Evolutionary conservation across 768 basidiomycete genomes (phyloP).

Genomic region (Psilocybe tampanensis): DNA sequence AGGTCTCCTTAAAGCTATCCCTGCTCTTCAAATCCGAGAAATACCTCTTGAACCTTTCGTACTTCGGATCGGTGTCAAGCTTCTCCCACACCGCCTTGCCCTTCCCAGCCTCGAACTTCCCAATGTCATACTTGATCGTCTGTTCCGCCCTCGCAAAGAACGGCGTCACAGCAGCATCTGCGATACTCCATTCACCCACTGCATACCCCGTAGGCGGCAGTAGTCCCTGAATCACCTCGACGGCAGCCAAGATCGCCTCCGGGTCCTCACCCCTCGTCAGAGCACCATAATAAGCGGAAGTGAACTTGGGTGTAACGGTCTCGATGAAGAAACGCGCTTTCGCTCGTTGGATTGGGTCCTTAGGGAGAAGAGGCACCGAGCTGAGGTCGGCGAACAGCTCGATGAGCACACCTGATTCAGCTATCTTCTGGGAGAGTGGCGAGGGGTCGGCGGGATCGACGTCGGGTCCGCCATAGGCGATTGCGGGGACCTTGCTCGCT

Average conservation of each 20-base stretch:
- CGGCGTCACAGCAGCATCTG: conserved; percentile 62
- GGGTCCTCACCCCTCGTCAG: conserved; percentile 40
- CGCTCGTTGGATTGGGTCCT: conserved; percentile 58
- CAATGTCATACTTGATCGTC: conserved; percentile 49
- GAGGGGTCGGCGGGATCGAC: conserved; percentile 59
- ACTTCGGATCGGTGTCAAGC: conserved; percentile 46
- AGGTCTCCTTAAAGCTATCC: conserved; percentile 57
- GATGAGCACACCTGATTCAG: conserved; percentile 66
- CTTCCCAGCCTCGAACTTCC: conserved; percentile 49
- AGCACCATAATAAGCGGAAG: conserved; percentile 38
- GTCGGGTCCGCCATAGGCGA: conserved; percentile 63
- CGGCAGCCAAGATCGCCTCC: conserved; percentile 40
- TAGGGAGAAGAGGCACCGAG: conserved; percentile 51
- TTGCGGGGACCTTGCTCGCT: conserved; percentile 64
- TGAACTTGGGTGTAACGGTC: conserved; percentile 47
- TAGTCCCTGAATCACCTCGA: conserved; percentile 51
- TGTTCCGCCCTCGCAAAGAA: conserved; percentile 59
- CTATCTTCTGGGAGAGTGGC: conserved; percentile 58
- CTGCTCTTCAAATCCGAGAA: conserved; percentile 47
- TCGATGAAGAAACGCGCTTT: conserved; percentile 67
- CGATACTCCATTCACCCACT: conserved; percentile 55
- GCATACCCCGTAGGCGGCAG: conserved; percentile 52
- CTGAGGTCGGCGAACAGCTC: conserved; percentile 69
- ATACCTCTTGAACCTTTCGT: conserved; percentile 53
- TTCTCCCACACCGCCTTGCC: conserved; percentile 45